A percentile compares a stretch with the other conserved stretches of the same genome.
Conservation (phyloP, 805 yeast species). For the Yueomyces sinensis region DNA sequence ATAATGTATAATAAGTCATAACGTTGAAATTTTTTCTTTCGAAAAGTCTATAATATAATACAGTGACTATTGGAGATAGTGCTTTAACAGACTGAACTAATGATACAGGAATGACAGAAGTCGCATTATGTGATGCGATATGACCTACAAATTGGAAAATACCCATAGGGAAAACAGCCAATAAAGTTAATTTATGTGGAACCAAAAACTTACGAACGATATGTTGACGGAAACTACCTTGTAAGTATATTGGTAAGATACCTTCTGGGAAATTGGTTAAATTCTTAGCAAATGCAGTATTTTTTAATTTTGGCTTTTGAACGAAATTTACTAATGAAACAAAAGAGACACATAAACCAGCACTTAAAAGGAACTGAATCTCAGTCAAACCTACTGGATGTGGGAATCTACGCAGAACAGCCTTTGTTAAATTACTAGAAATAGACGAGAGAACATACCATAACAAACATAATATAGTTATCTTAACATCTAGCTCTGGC, state of each 20-base stretch:
- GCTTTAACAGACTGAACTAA: conserved; percentile 91
- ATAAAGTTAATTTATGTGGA: conserved; percentile 40
- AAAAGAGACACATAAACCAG: conserved; percentile 39
- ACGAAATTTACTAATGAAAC: conserved; percentile 27
- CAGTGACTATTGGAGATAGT: conserved; percentile 80
- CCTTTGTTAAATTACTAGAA: conserved; percentile 70
- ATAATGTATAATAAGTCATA: conserved; percentile 63
- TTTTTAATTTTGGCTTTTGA: conserved; percentile 29
- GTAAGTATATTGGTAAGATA: conserved; percentile 21
- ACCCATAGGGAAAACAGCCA: conserved; percentile 87
- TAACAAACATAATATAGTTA: conserved; percentile 43
- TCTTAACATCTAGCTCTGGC: conserved; percentile 28
- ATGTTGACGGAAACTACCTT: conserved; percentile 19
- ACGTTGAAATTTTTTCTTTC: conserved; percentile 44
- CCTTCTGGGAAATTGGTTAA: conserved; percentile 22
- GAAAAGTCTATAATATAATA: conserved; percentile 54
- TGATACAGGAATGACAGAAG: conserved; percentile 84
- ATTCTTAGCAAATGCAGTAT: conserved; percentile 6
- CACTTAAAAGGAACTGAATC: conserved; percentile 70
- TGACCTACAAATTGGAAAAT: conserved; percentile 88
- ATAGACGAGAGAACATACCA: conserved; percentile 81
- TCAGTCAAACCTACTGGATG: conserved; percentile 87
- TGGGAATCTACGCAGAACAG: conserved; percentile 52
- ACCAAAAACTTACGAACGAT: conserved; percentile 31
- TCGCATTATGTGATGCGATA: conserved; percentile 83